Evolutionary conservation across 495 filamentous ascomycete species (phyloP).

Genomic region (Aspergillus heteromorphus): DNA sequence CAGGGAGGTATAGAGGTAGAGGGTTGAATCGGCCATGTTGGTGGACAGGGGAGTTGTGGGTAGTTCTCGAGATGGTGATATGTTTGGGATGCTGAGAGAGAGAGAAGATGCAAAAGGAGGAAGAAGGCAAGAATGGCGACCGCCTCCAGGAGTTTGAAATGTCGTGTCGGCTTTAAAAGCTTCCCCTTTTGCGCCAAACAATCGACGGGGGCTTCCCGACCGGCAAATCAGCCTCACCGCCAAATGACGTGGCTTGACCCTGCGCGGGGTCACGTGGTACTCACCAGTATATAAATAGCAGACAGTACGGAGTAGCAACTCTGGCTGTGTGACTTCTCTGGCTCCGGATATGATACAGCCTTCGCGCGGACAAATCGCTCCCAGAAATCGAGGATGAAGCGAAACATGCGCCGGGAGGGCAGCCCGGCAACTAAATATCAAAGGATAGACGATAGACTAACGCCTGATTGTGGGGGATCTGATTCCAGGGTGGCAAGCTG

Average conservation of each 20-base stretch:
- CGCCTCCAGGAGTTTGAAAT: not conserved
- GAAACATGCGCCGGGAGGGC: not conserved
- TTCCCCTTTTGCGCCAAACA: not conserved
- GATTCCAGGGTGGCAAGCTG: not conserved
- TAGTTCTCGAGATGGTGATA: not conserved
- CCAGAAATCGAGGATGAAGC: not conserved
- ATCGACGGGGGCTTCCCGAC: not conserved
- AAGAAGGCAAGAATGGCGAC: not conserved
- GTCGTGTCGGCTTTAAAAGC: too few species aligned
- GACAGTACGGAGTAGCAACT: too few species aligned
- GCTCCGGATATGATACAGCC: too few species aligned
- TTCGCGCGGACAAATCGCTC: too few species aligned
- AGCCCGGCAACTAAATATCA: not conserved
- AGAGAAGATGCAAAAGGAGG: not conserved
- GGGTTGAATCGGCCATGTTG: constrained; percentile 59
- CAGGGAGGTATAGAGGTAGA: constrained; percentile 91
- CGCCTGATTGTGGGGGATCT: constrained; percentile 2
- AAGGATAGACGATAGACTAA: not conserved
- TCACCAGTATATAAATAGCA: too few species aligned
- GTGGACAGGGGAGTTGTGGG: not conserved
- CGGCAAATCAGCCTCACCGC: not conserved
- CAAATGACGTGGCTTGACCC: not conserved
- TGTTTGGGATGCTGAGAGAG: not conserved
- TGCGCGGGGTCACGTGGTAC: not conserved
- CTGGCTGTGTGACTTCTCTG: too few species aligned